A percentile compares a stretch with the other conserved stretches of the same genome.
These are phyloP conservation scores for Candida railenensis DNA, from an alignment of 805 yeast species.

Conservation along the genomic window DNA sequence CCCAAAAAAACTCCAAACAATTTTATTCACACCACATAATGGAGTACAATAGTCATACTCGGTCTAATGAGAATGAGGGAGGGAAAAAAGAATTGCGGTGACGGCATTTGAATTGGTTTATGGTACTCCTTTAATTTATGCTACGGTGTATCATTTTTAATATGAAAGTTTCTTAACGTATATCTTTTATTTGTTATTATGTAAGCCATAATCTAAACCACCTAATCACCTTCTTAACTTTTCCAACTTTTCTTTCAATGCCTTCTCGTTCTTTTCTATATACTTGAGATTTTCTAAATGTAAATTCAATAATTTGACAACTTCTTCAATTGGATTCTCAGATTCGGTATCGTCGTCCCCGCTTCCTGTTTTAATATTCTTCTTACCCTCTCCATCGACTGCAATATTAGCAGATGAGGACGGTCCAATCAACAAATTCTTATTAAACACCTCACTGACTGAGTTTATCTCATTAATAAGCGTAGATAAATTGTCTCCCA, in stretches of 20 bases:
- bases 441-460: constrained; percentile 77
- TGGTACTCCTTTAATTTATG: no score
- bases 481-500: constrained; percentile 74
- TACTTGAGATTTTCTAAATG: constrained; percentile 89
- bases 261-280: constrained; percentile 72
- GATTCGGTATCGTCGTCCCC: constrained; percentile 17
- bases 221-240: constrained; percentile 17
- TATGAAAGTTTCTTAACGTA: background rate
- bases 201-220: background rate
- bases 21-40: background rate
- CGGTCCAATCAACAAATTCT: constrained; percentile 44
- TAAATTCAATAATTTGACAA: constrained; percentile 78
- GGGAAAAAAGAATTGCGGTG: no score
- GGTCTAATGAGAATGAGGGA: background rate
- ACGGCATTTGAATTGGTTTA: no score
- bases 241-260: constrained; percentile 65
- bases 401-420: constrained; percentile 8
- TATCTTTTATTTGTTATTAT: background rate
- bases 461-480: constrained; percentile 80
- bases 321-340: constrained; percentile 57
- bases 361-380: constrained; percentile 21
- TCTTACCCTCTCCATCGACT: constrained; percentile 15
- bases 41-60: background rate
- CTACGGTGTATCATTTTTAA: no score
- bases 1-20: background rate